Percentiles rank a stretch among this genome's conserved stretches.
Conservation (phyloP, 345 rosid species). For the Melaleuca quinquenervia region DNA sequence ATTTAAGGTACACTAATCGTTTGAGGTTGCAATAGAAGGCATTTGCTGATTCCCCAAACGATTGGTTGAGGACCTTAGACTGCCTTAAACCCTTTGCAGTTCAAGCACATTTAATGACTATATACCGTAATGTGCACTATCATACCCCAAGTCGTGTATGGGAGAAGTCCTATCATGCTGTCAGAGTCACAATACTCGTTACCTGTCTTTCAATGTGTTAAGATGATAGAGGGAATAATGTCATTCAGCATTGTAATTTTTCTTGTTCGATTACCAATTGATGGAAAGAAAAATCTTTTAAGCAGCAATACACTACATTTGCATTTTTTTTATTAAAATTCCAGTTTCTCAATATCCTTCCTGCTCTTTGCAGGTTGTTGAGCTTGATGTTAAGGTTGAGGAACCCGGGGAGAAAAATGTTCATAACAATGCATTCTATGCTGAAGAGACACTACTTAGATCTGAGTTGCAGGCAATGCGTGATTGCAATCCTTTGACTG, state of each 20-base stretch:
- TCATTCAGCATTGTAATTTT: neutral
- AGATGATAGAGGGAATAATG: neutral
- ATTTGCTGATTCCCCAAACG: neutral
- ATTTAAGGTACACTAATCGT: neutral
- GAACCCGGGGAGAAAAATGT: slow-evolving; percentile 71
- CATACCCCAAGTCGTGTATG: neutral
- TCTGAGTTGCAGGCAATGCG: slow-evolving; percentile 77
- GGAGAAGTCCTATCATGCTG: neutral
- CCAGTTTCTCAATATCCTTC: neutral
- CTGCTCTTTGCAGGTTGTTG: slow-evolving; percentile 50
- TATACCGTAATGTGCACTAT: neutral
- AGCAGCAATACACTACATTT: neutral
- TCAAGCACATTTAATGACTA: neutral
- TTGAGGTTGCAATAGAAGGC: neutral
- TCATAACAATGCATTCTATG: slow-evolving; percentile 86
- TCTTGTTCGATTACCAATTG: neutral
- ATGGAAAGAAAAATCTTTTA: neutral
- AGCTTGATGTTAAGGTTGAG: slow-evolving; percentile 68
- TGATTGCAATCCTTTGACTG: slow-evolving; percentile 65
- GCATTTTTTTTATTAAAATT: neutral
- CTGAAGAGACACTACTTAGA: slow-evolving; percentile 64
- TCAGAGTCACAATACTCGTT: neutral
- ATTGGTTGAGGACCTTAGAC: neutral
- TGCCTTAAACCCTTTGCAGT: neutral
- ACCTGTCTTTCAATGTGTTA: neutral